phyloP scores from a whole-genome alignment of 257 asterid genomes.

The Solanum bulbocastanum region DNA sequence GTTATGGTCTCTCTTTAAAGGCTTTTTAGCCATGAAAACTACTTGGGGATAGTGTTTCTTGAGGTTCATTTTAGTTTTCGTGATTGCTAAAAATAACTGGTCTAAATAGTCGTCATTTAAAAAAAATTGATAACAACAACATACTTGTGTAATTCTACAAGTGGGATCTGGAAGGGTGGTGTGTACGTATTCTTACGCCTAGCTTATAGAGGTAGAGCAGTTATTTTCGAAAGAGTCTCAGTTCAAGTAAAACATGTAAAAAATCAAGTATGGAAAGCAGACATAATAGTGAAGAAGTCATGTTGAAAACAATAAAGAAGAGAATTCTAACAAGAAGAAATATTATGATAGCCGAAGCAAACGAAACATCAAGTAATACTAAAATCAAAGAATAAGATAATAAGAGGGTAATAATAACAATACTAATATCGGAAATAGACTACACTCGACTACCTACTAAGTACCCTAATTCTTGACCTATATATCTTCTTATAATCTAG shows the following conservation, averaged over 20 bases:
- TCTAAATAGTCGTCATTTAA: neutral
- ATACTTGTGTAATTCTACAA: rapidly evolving
- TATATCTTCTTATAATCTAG: neutral
- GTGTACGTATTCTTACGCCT: neutral
- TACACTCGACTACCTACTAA: neutral
- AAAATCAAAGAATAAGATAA: neutral
- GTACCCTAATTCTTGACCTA: neutral
- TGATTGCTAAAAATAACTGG: neutral
- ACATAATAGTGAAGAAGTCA: neutral
- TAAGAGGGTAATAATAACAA: neutral
- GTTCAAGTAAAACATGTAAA: neutral
- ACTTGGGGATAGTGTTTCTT: neutral
- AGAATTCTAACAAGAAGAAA: neutral
- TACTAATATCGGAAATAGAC: neutral
- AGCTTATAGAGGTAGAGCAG: neutral
- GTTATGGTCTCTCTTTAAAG: neutral
- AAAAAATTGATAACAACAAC: too few relatives aligned
- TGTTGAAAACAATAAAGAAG: neutral
- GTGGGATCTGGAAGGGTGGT: neutral
- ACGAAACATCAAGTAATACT: neutral
- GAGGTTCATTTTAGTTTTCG: neutral
- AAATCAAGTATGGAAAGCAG: neutral
- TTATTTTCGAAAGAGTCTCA: rapidly evolving
- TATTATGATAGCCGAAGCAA: neutral
- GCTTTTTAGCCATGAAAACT: neutral